Evolutionary conservation across 202 grass and related monocot species (phyloP).

Genomic region (Schoenoplectus tabernaemontani): DNA sequence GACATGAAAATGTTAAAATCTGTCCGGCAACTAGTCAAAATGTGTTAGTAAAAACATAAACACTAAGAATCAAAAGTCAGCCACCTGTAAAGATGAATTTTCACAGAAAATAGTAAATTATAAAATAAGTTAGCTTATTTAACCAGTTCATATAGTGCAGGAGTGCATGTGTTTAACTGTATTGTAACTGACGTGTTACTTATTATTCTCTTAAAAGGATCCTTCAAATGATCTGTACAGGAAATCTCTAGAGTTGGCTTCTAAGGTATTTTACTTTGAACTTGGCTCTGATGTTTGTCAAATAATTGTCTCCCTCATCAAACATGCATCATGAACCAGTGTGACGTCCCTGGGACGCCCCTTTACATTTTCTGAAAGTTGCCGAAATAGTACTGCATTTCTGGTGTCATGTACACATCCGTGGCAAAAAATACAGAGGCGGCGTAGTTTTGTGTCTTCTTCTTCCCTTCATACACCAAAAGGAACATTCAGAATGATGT

Average conservation of each 20-base stretch:
- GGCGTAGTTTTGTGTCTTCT: too few species aligned
- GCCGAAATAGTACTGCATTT: neutral
- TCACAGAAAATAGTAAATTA: too few species aligned
- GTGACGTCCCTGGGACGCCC: neutral
- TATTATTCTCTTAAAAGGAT: conserved; percentile 51
- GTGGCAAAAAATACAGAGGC: too few species aligned
- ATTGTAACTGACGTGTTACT: neutral
- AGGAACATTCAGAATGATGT: neutral
- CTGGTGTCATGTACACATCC: too few species aligned
- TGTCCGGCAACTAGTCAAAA: neutral
- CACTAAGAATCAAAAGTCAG: neutral
- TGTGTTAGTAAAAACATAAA: too few species aligned
- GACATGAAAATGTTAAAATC: neutral
- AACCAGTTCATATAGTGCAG: neutral
- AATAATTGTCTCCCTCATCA: neutral
- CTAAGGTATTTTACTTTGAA: conserved; percentile 43
- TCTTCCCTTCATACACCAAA: neutral
- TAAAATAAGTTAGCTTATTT: neutral
- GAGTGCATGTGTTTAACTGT: neutral
- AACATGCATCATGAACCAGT: too few species aligned
- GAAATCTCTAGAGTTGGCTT: conserved; percentile 74
- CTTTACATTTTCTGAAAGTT: neutral
- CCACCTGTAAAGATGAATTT: neutral
- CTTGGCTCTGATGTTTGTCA: neutral
- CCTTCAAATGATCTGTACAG: conserved; percentile 75